A percentile compares a stretch with the other conserved stretches of the same genome.
Evolutionary conservation across 148 eudicot species (phyloP).

Genomic region (Spergularia marina): DNA sequence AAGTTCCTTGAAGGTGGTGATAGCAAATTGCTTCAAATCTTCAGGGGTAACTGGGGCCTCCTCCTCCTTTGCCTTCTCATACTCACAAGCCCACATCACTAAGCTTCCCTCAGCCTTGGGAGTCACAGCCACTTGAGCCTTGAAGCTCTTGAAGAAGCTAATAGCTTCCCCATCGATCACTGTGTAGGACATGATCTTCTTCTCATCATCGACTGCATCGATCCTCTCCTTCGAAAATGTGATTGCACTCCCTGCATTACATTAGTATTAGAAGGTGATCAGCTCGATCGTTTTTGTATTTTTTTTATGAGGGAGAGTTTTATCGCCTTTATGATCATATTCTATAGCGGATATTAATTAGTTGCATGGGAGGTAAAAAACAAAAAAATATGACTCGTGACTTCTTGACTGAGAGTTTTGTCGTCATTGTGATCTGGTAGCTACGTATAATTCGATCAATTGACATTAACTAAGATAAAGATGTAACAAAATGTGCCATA

Average conservation of each 20-base stretch:
- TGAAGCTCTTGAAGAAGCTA: conserved; percentile 59
- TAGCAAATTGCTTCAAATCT: conserved; percentile 13
- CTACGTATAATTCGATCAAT: too few relatives aligned
- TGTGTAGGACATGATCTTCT: conserved; percentile 44
- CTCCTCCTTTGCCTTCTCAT: conserved; percentile 68
- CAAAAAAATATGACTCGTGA: too few relatives aligned
- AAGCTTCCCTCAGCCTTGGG: conserved; percentile 60
- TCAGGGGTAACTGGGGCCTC: conserved; percentile 57
- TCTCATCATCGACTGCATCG: conserved; percentile 63
- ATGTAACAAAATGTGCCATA: too few relatives aligned
- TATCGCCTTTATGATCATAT: too few relatives aligned
- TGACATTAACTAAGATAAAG: too few relatives aligned
- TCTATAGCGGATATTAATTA: too few relatives aligned
- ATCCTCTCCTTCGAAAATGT: conserved; percentile 58
- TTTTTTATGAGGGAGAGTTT: too few relatives aligned
- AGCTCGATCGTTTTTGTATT: too few relatives aligned
- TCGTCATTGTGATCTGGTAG: background rate
- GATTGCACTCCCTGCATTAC: conserved; percentile 39
- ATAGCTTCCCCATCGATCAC: conserved; percentile 63
- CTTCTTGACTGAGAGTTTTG: background rate
- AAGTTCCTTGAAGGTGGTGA: conserved; percentile 46
- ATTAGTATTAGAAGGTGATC: background rate
- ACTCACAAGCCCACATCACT: conserved; percentile 71
- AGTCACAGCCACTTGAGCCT: conserved; percentile 47
- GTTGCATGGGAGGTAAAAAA: too few relatives aligned